These are phyloP conservation scores for Chaetomidium leptoderma DNA, from an alignment of 495 filamentous ascomycete genomes.

Conservation along the genomic window DNA sequence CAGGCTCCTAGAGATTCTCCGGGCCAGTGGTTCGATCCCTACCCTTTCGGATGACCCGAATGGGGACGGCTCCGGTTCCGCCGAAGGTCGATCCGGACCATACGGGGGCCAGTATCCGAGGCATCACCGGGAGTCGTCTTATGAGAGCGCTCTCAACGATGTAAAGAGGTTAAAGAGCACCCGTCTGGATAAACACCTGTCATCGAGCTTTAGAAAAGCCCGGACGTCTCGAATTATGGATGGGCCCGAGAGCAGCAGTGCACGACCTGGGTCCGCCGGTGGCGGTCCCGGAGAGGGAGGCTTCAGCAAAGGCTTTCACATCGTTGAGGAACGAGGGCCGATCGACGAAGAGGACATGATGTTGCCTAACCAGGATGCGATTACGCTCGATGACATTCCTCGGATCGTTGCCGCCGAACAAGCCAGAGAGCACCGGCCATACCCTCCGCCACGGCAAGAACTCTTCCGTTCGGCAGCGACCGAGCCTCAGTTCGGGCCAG, in stretches of 20 bases:
- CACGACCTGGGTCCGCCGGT: constrained; percentile 75
- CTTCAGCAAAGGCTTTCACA: constrained; percentile 57
- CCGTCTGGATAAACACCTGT: constrained; percentile 87
- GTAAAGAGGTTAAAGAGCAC: constrained; percentile 88
- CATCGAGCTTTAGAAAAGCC: constrained; percentile 84
- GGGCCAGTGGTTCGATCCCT: constrained; percentile 72
- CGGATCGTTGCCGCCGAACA: constrained; percentile 93
- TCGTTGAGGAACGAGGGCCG: constrained; percentile 79
- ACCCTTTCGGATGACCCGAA: constrained; percentile 74
- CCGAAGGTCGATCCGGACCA: constrained; percentile 70
- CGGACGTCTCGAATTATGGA: constrained; percentile 90
- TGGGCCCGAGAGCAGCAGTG: constrained; percentile 74
- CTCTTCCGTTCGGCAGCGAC: constrained; percentile 61
- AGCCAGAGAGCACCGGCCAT: constrained; percentile 84
- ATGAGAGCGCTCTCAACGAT: constrained; percentile 93
- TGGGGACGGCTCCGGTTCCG: constrained; percentile 60
- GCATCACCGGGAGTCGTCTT: constrained; percentile 64
- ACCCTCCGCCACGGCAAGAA: constrained; percentile 69
- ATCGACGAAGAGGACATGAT: constrained; percentile 71
- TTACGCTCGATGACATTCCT: constrained; percentile 96
- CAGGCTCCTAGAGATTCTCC: constrained; percentile 78
- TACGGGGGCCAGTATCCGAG: constrained; percentile 59
- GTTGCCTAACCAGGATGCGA: constrained; percentile 83
- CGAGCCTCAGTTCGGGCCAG: constrained; percentile 54
- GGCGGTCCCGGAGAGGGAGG: constrained; percentile 56